Evolutionary conservation across 228 moss, liverwort and hornwort species (phyloP), one percentile per base, ranked within the genome.

Genomic region (Sphagnum fallax): DNA sequence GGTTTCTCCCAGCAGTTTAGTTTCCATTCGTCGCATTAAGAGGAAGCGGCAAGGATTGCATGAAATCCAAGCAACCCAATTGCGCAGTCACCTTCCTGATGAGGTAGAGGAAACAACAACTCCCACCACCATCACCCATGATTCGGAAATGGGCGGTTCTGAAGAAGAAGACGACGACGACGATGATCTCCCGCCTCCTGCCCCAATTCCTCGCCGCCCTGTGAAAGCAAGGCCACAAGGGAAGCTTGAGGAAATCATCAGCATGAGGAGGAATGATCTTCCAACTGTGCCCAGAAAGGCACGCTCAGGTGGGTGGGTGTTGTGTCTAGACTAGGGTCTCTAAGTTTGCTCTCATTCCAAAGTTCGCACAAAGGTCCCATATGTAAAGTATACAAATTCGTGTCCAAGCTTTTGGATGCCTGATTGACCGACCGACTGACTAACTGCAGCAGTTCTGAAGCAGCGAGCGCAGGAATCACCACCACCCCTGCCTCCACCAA

Each of bases 201-300:
- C 93, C 47, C 88, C 91, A 6, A 86, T 97, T 53, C 77, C 84
- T 5, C 91, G 93, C 4, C 89, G 96, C 51, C 75, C 72, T 9
- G 89, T 75, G 4, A 97, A 97, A 72, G 49, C 81, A 14, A 81
- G 91, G 72, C 92, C 88, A 62, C 88, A 75, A 69, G 79, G 85
- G 8, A 97, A 93, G 93, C 91, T 96, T 68, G 96, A 97, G 12
- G 96, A 97, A 70, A 89, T 86, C 63, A 67, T 81, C 12, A 53
- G 76, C n/a, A 79, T 83, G 32, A 32, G 32, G 32, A 32, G 32
- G 32, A 32, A 32, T 55, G 97, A 97, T 78, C 85, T 90, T 52
- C 93, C 97, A 16, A 79, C 91, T 71, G 88, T 97, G 51, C 97
- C 93, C 0, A 87, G 97, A 64, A 97, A 97, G 76, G 91, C 97